Percentiles rank a stretch among this genome's conserved stretches.
Conservation (phyloP, 371 early-diverging fungal genomes). For the Chytridiales sp. region DNA sequence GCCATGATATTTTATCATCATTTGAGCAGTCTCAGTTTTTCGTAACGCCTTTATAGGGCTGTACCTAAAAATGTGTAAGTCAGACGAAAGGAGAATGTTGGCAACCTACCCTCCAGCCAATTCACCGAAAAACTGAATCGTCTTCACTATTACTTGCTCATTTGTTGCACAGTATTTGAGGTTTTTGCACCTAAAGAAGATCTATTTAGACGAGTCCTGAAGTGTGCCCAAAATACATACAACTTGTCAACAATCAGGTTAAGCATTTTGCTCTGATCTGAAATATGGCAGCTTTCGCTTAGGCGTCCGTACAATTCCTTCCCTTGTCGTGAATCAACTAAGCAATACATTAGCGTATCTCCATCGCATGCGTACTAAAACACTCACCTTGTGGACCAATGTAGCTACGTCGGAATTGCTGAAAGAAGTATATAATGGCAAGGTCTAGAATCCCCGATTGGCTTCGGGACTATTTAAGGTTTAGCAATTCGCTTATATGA, state of each 20-base stretch:
- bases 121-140: slow-evolving; percentile 71
- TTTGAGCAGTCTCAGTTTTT: slow-evolving; percentile 66
- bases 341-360: neutral
- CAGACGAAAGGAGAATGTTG: neutral
- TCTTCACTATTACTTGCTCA: slow-evolving; percentile 52
- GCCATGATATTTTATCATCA: slow-evolving; percentile 68
- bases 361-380: neutral
- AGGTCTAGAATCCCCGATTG: slow-evolving; percentile 63
- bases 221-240: slow-evolving; percentile 40
- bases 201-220: neutral
- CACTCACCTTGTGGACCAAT: slow-evolving; percentile 48
- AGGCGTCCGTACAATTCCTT: slow-evolving; percentile 49
- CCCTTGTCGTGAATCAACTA: slow-evolving; percentile 18
- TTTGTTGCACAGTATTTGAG: slow-evolving; percentile 52
- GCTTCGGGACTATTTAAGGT: no score
- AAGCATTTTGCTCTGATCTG: slow-evolving; percentile 59
- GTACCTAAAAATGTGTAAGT: slow-evolving; percentile 44
- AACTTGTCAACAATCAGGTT: slow-evolving; percentile 70
- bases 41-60: slow-evolving; percentile 70
- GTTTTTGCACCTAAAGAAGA: slow-evolving; percentile 47
- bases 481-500: no score
- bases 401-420: slow-evolving; percentile 74
- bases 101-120: slow-evolving; percentile 73
- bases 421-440: slow-evolving; percentile 76
- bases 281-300: slow-evolving; percentile 55